A percentile compares a stretch with the other conserved stretches of the same genome.
Conservation (phyloP, 345 rosid species). For the Pseudoturritis turrita region DNA sequence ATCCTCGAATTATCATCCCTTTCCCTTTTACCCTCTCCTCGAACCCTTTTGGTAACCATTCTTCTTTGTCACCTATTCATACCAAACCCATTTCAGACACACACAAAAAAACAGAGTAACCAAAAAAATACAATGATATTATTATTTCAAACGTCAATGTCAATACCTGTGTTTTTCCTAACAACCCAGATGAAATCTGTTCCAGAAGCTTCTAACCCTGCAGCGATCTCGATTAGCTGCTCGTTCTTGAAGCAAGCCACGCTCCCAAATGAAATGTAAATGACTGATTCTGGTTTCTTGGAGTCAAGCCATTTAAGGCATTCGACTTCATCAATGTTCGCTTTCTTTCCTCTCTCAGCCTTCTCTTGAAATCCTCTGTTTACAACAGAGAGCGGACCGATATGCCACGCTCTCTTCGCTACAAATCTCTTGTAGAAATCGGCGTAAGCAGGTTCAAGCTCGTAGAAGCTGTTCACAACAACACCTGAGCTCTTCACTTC, state of each 20-base stretch:
- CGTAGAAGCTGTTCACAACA: slow-evolving; percentile 63
- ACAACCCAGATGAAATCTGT: slow-evolving; percentile 25
- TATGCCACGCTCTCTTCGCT: slow-evolving; percentile 16
- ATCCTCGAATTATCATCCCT: slow-evolving; percentile 37
- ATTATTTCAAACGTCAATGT: background rate
- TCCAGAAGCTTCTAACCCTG: slow-evolving; percentile 22
- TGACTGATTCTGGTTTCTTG: slow-evolving; percentile 43
- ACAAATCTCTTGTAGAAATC: slow-evolving; percentile 37
- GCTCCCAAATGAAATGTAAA: slow-evolving; percentile 56
- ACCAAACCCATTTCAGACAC: background rate
- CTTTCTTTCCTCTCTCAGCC: slow-evolving; percentile 34
- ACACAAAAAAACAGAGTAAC: background rate
- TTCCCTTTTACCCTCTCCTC: slow-evolving; percentile 32
- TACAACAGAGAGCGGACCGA: slow-evolving; percentile 19
- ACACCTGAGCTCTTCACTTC: slow-evolving; percentile 53
- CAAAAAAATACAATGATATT: background rate
- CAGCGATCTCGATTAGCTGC: slow-evolving; percentile 24
- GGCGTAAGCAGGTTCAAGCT: slow-evolving; percentile 55
- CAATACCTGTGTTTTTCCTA: slow-evolving; percentile 10
- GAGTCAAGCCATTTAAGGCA: slow-evolving; percentile 51
- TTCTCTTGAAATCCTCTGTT: slow-evolving; percentile 35
- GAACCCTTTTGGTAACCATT: slow-evolving; percentile 38
- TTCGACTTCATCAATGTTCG: slow-evolving; percentile 24
- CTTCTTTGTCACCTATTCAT: slow-evolving; percentile 11
- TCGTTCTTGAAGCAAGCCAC: slow-evolving; percentile 25